phyloP scores from a whole-genome alignment of 2,329 filamentous ascomycete genomes.

The Aspergillus fumigatus region DNA sequence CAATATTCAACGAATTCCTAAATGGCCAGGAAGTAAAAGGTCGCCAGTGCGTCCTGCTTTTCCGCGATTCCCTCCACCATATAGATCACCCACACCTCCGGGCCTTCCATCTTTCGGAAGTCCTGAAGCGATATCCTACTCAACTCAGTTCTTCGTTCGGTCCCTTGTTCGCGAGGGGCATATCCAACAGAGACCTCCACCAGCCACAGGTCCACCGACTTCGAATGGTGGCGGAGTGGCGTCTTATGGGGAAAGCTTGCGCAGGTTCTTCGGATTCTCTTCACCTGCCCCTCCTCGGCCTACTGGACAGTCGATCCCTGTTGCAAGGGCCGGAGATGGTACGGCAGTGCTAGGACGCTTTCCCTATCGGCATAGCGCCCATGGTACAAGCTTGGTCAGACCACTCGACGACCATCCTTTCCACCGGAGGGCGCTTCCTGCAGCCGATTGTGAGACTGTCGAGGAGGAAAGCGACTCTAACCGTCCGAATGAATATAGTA shows the following conservation, averaged over 20 bases:
- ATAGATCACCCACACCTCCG: constrained; percentile 38
- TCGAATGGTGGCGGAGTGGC: constrained; percentile 3
- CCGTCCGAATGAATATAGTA: background rate
- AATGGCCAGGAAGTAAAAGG: constrained; percentile 19
- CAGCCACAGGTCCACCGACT: background rate
- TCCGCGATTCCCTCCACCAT: constrained; percentile 36
- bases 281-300: constrained; percentile 6
- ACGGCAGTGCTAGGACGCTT: constrained; percentile 40
- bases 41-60: constrained; percentile 28
- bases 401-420: constrained; percentile 33
- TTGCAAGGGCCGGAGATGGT: constrained; percentile 38
- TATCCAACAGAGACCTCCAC: constrained; percentile 1
- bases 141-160: constrained; percentile 21
- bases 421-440: constrained; percentile 24
- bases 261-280: constrained; percentile 28
- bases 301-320: constrained; percentile 17
- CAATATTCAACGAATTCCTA: constrained; percentile 14
- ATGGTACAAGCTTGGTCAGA: constrained; percentile 31
- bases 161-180: constrained; percentile 8
- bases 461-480: background rate
- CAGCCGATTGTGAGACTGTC: constrained; percentile 13
- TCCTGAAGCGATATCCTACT: constrained; percentile 33
- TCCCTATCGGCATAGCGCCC: constrained; percentile 37
- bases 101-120: constrained; percentile 43
- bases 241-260: constrained; percentile 24